Evolutionary conservation across 2,329 filamentous ascomycete genomes (phyloP), one percentile per base, ranked within the genome.

Genomic region (Teratosphaeria gauchensis): DNA sequence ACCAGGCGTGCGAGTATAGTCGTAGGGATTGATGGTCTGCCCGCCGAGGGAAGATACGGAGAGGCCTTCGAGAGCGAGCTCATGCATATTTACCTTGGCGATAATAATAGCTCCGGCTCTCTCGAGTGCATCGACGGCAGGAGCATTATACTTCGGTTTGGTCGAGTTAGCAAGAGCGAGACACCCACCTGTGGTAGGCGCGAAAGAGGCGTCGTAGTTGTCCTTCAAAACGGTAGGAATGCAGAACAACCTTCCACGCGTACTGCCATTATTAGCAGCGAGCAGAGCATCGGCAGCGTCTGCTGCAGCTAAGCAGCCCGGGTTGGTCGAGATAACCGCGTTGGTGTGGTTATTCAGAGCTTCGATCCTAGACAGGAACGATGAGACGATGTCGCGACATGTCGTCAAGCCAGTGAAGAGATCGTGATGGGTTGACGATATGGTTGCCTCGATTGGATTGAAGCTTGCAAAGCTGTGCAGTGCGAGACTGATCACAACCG

Each of bases 21-120:
- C 84, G 63, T 90, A 89, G 0, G 85, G 84, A 67, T 87, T 87
- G 61, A 82, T 68, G 0, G 84, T 86, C 69, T 88, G 85, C 0
- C 85, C 84, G 12, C 83, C 84, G 0, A 85, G 68, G 0, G 82
- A 85, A 0, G 83, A 86, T 1, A 85, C 82, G 1, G 79, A 80
- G 46, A 86, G 74, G 0, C 84, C 85, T 65, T 87, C 84, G 0
- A 87, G 73, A 0, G 84, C 84, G 55, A 87, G 74, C 68, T 86
- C 84, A 63, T 87, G 84, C 28, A 86, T 70, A 53, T 71, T 72
- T 3, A 68, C 63, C 52, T 72, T 71, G 16, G 68, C 70, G 1
- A 72, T 60, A 35, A 72, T 64, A 33, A 72, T 66, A 19, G 70
- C 69, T 28, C 69, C 70, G 11, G 70, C 69, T 24, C 70, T 62